Conservation (phyloP, 192 early-diverging fungal genomes). For the Umbelopsis sp. region DNA sequence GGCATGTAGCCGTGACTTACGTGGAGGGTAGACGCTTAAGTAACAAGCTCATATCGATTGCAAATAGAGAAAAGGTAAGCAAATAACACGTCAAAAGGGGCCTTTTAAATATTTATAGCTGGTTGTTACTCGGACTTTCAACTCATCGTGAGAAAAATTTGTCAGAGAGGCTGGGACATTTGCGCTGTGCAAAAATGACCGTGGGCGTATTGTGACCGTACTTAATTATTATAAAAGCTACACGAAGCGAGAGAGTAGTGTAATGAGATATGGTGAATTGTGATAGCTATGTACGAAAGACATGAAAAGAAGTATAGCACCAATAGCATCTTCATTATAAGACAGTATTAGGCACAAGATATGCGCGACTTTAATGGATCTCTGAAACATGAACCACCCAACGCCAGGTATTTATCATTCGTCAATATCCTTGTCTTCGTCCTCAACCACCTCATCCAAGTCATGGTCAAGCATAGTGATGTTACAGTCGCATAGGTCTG, state of each 20-base stretch:
- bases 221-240: no score
- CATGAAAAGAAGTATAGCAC: no score
- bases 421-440: neutral
- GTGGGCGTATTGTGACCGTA: neutral
- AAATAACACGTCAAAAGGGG: neutral
- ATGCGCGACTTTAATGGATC: no score
- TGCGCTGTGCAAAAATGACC: neutral
- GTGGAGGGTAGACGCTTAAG: conserved; percentile 20
- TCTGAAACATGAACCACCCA: no score
- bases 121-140: neutral
- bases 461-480: conserved; percentile 3
- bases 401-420: neutral
- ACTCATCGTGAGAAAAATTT: conserved; percentile 23
- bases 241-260: no score
- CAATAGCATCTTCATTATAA: no score
- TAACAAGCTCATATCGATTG: conserved; percentile 1
- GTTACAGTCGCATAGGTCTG: conserved; percentile 40
- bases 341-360: no score
- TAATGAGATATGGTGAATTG: no score
- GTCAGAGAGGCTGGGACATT: conserved; percentile 1
- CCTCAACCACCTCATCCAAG: neutral
- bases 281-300: no score
- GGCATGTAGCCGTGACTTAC: neutral
- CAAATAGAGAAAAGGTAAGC: neutral
- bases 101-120: neutral